Percentiles rank a stretch among this genome's conserved stretches.
These are phyloP conservation scores for Pleurotus sapidus DNA, from an alignment of 768 basidiomycete species.

Conservation along the genomic window DNA sequence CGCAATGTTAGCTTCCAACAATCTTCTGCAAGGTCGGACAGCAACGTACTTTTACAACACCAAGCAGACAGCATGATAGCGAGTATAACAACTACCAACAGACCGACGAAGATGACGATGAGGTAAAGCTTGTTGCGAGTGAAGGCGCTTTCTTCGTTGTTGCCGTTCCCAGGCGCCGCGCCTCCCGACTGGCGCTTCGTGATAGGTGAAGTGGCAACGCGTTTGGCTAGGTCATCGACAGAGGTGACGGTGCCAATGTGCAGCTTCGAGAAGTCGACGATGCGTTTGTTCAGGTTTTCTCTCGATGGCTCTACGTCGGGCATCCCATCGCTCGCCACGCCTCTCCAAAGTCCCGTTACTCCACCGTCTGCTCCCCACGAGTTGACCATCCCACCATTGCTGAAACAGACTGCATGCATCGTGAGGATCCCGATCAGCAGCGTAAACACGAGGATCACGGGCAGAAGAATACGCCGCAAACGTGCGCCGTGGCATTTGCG, in stretches of 20 bases:
- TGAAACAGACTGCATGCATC: not conserved
- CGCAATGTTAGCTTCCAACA: not conserved
- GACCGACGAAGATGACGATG: constrained; percentile 62
- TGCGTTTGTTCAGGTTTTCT: not conserved
- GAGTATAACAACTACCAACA: constrained; percentile 50
- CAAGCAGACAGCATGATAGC: constrained; percentile 60
- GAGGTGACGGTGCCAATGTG: not conserved
- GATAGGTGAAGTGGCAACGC: not conserved
- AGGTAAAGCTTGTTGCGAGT: constrained; percentile 37
- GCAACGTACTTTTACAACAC: constrained; percentile 53
- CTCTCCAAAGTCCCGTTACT: not conserved
- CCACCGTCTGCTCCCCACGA: not conserved
- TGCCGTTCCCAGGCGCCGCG: not conserved
- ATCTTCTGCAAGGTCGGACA: not conserved
- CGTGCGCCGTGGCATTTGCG: not conserved
- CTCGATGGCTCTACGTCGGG: not conserved
- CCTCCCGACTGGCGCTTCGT: not conserved
- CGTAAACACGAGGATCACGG: not conserved
- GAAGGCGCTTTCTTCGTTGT: not conserved
- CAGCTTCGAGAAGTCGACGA: not conserved
- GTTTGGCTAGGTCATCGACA: not conserved
- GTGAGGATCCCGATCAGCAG: not conserved
- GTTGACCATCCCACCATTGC: not conserved
- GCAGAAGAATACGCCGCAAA: not conserved
- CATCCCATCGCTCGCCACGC: not conserved